phyloP scores from a whole-genome alignment of 2,329 filamentous ascomycete genomes.

The Zymoseptoria pseudotritici region DNA sequence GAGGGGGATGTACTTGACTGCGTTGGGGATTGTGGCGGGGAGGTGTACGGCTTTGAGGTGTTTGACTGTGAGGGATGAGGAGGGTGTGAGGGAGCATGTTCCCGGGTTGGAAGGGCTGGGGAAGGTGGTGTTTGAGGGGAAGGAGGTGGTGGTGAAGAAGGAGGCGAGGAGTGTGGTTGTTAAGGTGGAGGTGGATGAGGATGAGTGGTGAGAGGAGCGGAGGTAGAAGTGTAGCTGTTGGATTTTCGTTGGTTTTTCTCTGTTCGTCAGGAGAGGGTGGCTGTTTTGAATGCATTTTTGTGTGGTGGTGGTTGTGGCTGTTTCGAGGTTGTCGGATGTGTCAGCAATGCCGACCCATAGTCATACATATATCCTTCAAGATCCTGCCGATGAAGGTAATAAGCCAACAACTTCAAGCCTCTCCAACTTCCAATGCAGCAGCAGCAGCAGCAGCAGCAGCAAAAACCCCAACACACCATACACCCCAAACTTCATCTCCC shows the following conservation, averaged over 20 bases:
- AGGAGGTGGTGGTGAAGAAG: background rate
- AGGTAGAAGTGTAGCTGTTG: no score
- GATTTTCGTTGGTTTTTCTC: no score
- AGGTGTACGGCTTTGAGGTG: background rate
- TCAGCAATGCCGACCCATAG: no score
- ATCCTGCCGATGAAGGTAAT: no score
- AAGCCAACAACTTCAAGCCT: no score
- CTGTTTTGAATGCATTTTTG: background rate
- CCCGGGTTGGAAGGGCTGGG: background rate
- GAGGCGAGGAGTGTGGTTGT: conserved; percentile 1
- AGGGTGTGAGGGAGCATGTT: background rate
- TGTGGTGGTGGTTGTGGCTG: background rate
- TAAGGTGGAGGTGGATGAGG: conserved; percentile 3
- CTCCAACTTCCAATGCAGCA: no score
- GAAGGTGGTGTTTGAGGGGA: background rate
- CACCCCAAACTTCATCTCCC: no score
- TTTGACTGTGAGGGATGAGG: background rate
- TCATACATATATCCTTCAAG: no score
- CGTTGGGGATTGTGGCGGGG: conserved; percentile 8
- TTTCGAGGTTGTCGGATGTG: no score
- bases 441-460: no score
- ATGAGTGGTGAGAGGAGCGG: background rate
- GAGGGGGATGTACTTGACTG: conserved; percentile 20
- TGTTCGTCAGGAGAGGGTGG: background rate
- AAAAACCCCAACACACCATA: no score